Evolutionary conservation across 2,329 filamentous ascomycete genomes (phyloP), one percentile per base, ranked within the genome.

Genomic region (Fusarium oxysporum): DNA sequence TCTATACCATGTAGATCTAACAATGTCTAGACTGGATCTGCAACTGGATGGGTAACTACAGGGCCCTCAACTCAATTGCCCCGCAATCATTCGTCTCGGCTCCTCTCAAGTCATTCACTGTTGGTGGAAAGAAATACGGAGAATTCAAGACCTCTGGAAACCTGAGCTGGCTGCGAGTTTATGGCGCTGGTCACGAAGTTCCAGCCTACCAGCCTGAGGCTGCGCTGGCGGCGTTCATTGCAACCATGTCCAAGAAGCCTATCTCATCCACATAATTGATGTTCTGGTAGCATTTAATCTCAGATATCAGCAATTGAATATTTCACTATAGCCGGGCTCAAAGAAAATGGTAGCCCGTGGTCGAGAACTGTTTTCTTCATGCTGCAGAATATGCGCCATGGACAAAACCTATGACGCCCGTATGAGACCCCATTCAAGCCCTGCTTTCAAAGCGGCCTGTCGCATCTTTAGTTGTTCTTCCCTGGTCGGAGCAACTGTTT

Each of bases 91-190:
- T 90, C 68, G 73, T 56, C 8, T 63, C 62, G 0, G 63, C 62
- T 5, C 32, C 62, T 19, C 75, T n/a, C 68, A 85, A n/a, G 63
- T 73, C 65, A 70, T 90, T 89, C 69, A 88, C 81, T 0, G 84
- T 89, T 2, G 78, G 82, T 45, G 88, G 88, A 2, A 81, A 76
- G 19, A 77, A 83, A 37, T 82, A 80, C 35, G 88, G 87, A 5
- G 81, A 82, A 33, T 88, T 84, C 77, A 90, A 90, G 81, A 83
- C 76, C 0, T 60, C 71, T 25, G 68, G 72, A 23, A 93, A 93
- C 71, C 83, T 90, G 66, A 87, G 85, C 6, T 91, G 89, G 78
- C 84, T 87, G n/a, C 83, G 88, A 0, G 85, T 91, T 14, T 90
- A 87, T 72, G 85, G 89, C 71, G 85, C 88, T 7, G 89, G 89